Conservation (phyloP, 164 flowering plant genomes). For the Berberis thunbergii region DNA sequence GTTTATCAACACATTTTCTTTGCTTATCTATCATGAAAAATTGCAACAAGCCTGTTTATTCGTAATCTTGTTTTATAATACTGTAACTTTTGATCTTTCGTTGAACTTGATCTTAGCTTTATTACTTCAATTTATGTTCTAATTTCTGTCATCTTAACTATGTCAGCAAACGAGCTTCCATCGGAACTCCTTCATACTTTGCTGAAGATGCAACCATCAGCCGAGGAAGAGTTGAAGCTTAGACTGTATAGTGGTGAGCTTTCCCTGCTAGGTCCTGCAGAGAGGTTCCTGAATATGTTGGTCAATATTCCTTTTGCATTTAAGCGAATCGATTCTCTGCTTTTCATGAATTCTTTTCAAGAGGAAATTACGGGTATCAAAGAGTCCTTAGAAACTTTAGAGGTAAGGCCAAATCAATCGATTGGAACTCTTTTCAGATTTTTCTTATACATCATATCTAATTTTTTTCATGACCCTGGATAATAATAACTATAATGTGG, state of each 20-base stretch:
- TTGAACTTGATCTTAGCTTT: not conserved
- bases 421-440: not conserved
- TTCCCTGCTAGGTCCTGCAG: conserved; percentile 61
- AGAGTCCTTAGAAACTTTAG: conserved; percentile 49
- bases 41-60: too few relatives aligned
- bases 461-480: not conserved
- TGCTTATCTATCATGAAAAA: too few relatives aligned
- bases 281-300: conserved; percentile 59
- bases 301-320: conserved; percentile 70
- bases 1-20: too few relatives aligned
- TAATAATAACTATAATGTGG: not conserved
- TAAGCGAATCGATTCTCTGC: conserved; percentile 51
- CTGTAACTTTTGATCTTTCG: not conserved
- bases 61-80: too few relatives aligned
- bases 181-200: conserved; percentile 58
- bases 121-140: not conserved
- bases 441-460: not conserved
- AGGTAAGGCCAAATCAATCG: conserved; percentile 27
- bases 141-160: conserved; percentile 2
- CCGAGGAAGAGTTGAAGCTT: conserved; percentile 73
- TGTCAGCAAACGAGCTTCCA: conserved; percentile 67
- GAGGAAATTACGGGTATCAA: conserved; percentile 42
- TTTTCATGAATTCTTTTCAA: conserved; percentile 44
- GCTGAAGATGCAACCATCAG: conserved; percentile 69
- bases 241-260: conserved; percentile 48